Base-by-base conservation (phyloP, 441 rosid species). In the Corymbia citriodora region DNA sequence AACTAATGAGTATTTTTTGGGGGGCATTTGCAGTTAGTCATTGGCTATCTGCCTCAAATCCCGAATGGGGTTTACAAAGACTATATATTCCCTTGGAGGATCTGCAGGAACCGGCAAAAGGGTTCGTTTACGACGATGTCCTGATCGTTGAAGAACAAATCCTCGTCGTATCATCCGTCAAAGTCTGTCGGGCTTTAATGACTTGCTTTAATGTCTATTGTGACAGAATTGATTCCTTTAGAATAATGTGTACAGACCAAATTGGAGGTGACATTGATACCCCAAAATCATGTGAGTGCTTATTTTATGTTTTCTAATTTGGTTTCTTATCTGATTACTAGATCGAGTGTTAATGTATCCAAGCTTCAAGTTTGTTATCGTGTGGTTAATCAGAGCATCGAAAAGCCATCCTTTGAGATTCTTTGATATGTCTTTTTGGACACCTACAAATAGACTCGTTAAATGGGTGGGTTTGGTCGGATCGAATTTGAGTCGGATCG, bases 61-160 rank as follows among this genome's bases (percentile, higher is more conserved):
- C 87, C 29, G 18, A 21, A 57, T 88, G 91, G 92, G 90, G 90
- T 11, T 11, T 88, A 36, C 9, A 55, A 72, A 49, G 55, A 61
- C 25, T 88, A 89, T 85, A 63, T 91, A 82, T 91, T 57, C 7
- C 31, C 72, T 79, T 89, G 45, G 85, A 74, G 54, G 74, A 53
- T n/a, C 88, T 91, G 48, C 72, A 65, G 5, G 72, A 89, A 31
- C 27, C 90, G 53, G 88, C 89, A 6, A 91, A 87, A 29, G 91
- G 90, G 50, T 91, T 55, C 27, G 15, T 49, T 53, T 5, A 83
- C n/a, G 54, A 83, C 18, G 87, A 83, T 53, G 17, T n/a, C 25
- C 25, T 83, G 31, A 45, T 49, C 33, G 52, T 49, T 53, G 55
- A 48, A 82, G 87, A 16, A 13, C 52, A 83, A 53, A 83, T 83